phyloP scores from a whole-genome alignment of 2,329 filamentous ascomycete genomes.

The Phyllosticta citribraziliensis region DNA sequence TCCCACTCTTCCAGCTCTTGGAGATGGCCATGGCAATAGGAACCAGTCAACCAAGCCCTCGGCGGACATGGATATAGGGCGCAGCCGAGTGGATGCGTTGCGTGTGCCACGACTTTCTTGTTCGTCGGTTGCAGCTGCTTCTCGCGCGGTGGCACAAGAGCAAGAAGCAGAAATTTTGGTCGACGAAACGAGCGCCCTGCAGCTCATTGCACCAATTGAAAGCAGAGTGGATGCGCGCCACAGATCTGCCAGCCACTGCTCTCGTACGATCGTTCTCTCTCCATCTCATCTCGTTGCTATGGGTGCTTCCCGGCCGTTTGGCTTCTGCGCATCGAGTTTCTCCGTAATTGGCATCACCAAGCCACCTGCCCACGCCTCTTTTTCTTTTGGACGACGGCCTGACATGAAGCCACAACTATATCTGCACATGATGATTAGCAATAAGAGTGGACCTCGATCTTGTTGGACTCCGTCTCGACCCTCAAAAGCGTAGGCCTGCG shows the following conservation, averaged over 20 bases:
- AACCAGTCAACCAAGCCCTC: too few relatives aligned
- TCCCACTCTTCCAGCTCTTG: too few relatives aligned
- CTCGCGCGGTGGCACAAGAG: background rate
- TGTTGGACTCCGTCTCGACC: background rate
- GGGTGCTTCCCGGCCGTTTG: background rate
- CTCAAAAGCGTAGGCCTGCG: background rate
- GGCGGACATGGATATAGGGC: too few relatives aligned
- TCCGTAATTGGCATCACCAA: background rate
- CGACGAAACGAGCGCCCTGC: background rate
- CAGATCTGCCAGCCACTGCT: background rate
- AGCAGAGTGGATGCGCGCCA: background rate
- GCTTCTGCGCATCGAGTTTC: background rate
- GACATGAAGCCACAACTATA: background rate
- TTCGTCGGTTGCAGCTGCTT: background rate
- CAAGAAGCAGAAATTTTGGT: background rate
- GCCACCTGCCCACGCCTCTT: background rate
- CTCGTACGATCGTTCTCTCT: background rate
- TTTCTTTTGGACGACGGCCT: background rate
- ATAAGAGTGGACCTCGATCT: background rate
- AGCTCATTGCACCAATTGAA: background rate
- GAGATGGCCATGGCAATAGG: too few relatives aligned
- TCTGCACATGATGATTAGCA: background rate
- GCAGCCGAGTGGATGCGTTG: too few relatives aligned
- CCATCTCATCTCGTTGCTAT: background rate
- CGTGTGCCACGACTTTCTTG: too few relatives aligned